phyloP scores from a whole-genome alignment of 768 basidiomycete genomes.

The Phanerochaete sordida region DNA sequence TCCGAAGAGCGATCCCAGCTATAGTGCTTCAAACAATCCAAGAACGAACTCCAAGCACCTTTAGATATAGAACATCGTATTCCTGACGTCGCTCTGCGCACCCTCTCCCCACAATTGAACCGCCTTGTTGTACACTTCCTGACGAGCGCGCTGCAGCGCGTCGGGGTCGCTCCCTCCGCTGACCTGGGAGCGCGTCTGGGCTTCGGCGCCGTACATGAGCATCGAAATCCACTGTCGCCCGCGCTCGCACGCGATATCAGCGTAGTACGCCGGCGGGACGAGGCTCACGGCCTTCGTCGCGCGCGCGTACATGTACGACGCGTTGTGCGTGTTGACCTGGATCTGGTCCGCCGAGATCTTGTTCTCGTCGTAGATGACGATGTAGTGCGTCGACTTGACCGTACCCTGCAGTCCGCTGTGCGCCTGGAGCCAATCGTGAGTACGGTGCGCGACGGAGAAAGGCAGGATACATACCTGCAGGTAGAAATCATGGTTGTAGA shows the following conservation, averaged over 20 bases:
- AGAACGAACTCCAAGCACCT: too few relatives aligned
- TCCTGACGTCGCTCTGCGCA: conserved; percentile 51
- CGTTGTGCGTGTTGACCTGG: conserved; percentile 67
- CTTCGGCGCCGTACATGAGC: conserved; percentile 48
- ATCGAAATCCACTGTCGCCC: conserved; percentile 75
- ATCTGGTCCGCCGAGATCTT: conserved; percentile 63
- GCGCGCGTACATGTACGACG: conserved; percentile 74
- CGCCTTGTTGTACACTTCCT: conserved; percentile 38
- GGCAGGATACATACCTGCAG: conserved; percentile 21
- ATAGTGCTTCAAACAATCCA: too few relatives aligned
- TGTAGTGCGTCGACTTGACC: conserved; percentile 75
- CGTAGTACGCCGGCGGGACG: conserved; percentile 77
- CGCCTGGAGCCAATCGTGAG: conserved; percentile 42
- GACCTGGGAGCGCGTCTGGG: conserved; percentile 15
- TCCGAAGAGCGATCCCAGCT: too few relatives aligned
- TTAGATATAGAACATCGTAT: conserved; percentile 77
- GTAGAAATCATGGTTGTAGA: conserved; percentile 31
- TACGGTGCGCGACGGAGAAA: not conserved
- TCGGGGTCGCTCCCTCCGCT: conserved; percentile 32
- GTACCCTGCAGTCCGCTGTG: conserved; percentile 72
- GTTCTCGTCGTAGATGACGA: conserved; percentile 78
- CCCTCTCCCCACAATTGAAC: conserved; percentile 30
- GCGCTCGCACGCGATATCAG: conserved; percentile 79
- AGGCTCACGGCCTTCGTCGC: conserved; percentile 84
- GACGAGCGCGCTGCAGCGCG: conserved; percentile 29